Conservation (phyloP, 139 green algal genomes). For the Zygnema cylindricum region DNA sequence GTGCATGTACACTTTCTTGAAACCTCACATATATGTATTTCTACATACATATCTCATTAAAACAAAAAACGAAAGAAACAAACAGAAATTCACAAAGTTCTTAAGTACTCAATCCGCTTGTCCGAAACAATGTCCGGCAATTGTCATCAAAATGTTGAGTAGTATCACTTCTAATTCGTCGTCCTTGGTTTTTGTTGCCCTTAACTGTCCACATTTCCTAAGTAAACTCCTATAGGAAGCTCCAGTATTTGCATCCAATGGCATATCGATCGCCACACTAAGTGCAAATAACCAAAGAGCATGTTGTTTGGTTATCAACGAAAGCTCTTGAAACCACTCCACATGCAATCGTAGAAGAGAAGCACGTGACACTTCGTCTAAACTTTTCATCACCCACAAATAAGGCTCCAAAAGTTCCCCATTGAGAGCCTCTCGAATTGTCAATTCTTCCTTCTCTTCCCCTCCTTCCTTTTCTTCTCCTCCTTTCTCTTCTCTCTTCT, state of each 20-base stretch:
- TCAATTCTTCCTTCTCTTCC: not conserved
- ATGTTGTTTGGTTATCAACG: not conserved
- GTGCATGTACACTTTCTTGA: too few relatives aligned
- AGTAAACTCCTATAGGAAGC: constrained; percentile 69
- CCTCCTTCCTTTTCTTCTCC: not conserved
- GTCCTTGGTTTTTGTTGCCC: constrained; percentile 46
- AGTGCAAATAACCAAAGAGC: constrained; percentile 65
- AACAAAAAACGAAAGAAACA: too few relatives aligned
- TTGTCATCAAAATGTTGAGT: constrained; percentile 79
- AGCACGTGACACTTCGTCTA: constrained; percentile 27
- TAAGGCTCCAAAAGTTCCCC: not conserved
- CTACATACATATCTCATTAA: too few relatives aligned
- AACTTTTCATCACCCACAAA: not conserved
- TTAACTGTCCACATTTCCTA: constrained; percentile 63
- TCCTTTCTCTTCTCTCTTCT: not conserved
- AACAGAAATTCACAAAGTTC: not conserved
- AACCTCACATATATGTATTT: too few relatives aligned
- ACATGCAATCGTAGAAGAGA: constrained; percentile 24
- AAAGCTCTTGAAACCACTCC: constrained; percentile 15
- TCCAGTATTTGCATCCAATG: constrained; percentile 63
- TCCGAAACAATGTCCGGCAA: constrained; percentile 81
- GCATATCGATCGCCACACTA: constrained; percentile 64
- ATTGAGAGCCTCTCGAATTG: not conserved
- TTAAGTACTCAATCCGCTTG: constrained; percentile 70
- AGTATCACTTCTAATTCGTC: constrained; percentile 66